Percentiles rank a stretch among this genome's conserved stretches.
Conservation (phyloP, 2,329 filamentous ascomycete genomes). For the Fusarium nygamai region DNA sequence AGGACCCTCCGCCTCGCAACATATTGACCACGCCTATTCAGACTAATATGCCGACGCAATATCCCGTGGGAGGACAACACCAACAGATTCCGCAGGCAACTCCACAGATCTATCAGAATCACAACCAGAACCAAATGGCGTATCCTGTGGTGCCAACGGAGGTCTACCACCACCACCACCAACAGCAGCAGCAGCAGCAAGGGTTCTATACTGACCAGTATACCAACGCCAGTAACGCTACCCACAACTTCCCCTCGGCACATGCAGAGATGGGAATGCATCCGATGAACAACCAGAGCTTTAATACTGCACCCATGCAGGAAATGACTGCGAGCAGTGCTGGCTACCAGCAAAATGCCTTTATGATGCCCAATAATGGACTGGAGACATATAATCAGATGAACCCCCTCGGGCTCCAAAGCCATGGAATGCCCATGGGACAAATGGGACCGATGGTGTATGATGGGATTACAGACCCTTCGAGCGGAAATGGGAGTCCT, state of each 20-base stretch:
- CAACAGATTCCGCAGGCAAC: conserved; percentile 30
- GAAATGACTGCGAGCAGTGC: conserved; percentile 38
- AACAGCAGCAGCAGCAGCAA: conserved; percentile 5
- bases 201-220: conserved; percentile 43
- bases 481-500: conserved; percentile 48
- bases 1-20: conserved; percentile 56
- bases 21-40: conserved; percentile 43
- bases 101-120: conserved; percentile 35
- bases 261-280: conserved; percentile 40
- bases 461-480: conserved; percentile 46
- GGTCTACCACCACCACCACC: conserved; percentile 31
- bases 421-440: conserved; percentile 38
- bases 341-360: conserved; percentile 41
- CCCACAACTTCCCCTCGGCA: conserved; percentile 41
- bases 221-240: conserved; percentile 42
- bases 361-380: conserved; percentile 42
- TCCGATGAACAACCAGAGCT: conserved; percentile 40
- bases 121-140: conserved; percentile 31
- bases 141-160: conserved; percentile 43
- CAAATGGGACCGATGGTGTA: conserved; percentile 47
- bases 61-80: conserved; percentile 31
- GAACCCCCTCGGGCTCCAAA: conserved; percentile 48
- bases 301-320: conserved; percentile 38
- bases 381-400: conserved; percentile 48
- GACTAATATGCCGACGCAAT: conserved; percentile 32